Evolutionary conservation across 2,329 filamentous ascomycete genomes (phyloP), one percentile per base, ranked within the genome.

Genomic region (Blastomyces gilchristii): DNA sequence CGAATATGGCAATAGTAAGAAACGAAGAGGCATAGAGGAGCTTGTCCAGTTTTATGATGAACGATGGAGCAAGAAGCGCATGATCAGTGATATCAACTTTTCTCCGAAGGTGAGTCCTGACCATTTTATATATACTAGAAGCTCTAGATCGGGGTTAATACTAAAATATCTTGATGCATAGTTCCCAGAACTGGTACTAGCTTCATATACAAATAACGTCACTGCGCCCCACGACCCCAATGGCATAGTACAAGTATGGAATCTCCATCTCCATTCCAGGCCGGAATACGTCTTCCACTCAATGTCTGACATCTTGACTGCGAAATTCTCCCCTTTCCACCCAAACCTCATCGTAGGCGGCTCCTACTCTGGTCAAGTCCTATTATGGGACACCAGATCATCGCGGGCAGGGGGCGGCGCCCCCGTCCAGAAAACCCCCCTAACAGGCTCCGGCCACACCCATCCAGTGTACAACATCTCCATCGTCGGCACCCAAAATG

Each of bases 251-350:
- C 92, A 97, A 74, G 88, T 99, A 43, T 99, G 95, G 95, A 99
- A 97, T 73, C 83, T 91, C 71, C 92, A 97, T 75, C 87, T 97
- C 74, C 92, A 95, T 69, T 90, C 94, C 69, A 86, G 94, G 39
- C 91, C 94, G 0, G 94, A 99, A 80, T 97, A 96, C 76, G 87
- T 96, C 63, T 97, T 99, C 75, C 92, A 96, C 70, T 92, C 93
- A 11, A 93, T 95, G 65, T 97, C 92, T 54, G 94, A 99, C 76
- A 91, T 99, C 61, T 83, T 99, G 16, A 90, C 92, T 0, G 94
- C 94, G 67, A 95, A 94, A 68, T 99, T 99, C 77, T 97, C 94
- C n/a, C 94, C 94, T 0, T 97, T 97, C 73, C 94, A 99, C 74
- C 93, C 93, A 4, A 97, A 96, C 69, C 82, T 99, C 62, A 95